Percentiles rank a stretch among this genome's conserved stretches.
Conservation (phyloP, 805 yeast species). For the Suhomyces canberraensis region DNA sequence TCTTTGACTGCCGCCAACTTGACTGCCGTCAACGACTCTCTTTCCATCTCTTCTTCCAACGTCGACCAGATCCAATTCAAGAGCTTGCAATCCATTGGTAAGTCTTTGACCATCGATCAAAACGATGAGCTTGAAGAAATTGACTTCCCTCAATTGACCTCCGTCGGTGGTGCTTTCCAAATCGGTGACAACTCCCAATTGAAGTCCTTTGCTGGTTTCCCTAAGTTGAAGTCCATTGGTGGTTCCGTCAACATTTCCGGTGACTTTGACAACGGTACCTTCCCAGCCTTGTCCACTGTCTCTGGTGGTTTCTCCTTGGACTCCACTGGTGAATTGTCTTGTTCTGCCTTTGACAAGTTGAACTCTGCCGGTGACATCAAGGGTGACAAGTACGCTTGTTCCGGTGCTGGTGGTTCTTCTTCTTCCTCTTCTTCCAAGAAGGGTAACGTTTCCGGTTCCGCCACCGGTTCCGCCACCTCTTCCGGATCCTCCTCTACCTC, state of each 20-base stretch:
- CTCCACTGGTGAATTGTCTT: constrained; percentile 75
- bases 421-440: constrained; percentile 43
- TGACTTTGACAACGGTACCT: constrained; percentile 73
- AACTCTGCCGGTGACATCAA: constrained; percentile 78
- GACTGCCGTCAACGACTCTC: constrained; percentile 71
- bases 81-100: constrained; percentile 65
- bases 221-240: constrained; percentile 65
- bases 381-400: constrained; percentile 84
- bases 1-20: constrained; percentile 69
- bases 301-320: constrained; percentile 89
- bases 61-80: constrained; percentile 54
- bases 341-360: constrained; percentile 69
- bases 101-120: constrained; percentile 69
- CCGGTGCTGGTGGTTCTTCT: constrained; percentile 51
- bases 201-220: constrained; percentile 66
- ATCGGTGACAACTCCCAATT: constrained; percentile 81
- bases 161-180: constrained; percentile 91
- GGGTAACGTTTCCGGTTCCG: constrained; percentile 18
- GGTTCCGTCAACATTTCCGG: constrained; percentile 88
- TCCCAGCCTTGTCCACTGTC: constrained; percentile 71
- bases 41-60: constrained; percentile 75
- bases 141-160: constrained; percentile 65
- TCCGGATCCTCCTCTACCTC: constrained; percentile 20
- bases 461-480: constrained; percentile 28
- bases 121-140: constrained; percentile 70